Base-by-base conservation (phyloP, 805 yeast genomes). In the Soucietia sequanensis region DNA sequence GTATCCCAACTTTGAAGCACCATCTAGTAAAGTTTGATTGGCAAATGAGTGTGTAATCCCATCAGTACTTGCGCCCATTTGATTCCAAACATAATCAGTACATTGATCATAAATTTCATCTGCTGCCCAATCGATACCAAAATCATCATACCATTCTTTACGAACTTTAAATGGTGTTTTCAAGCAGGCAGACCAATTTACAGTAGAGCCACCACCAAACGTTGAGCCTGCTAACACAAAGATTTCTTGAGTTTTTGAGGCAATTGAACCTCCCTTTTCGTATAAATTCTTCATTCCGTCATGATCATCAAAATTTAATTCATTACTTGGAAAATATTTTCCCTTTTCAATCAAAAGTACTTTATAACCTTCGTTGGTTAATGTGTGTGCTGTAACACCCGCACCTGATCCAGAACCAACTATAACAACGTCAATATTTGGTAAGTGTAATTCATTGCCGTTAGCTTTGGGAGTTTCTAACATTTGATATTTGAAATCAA, bases 201-300 rank as follows among this genome's bases (percentile, higher is more conserved):
- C 70, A 10, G 80, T 73, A 5, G 76, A 60, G 5, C 81, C 81
- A 10, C 81, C 81, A 5, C 81, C 81, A 35, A 76, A 70, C 0
- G 76, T 72, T 2, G 78, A 44, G 5, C 80, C 81, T 0, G 80
- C 78, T 29, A 75, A 47, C 3, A 72, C 41, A 8, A 58, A 37
- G 10, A 65, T 31, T 29, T 63, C 62, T 29, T 59, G 62, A 41
- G 64, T 66, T 6, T 25, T 34, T 6, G 70, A 44, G n/a, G 61
- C 33, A 3, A 74, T 5, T 2, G 48, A 32, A 2, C 77, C 79
- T 1, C 52, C 49, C 6, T 42, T 37, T 46, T 76, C 79, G 44
- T 60, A 75, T 30, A 70, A 48, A 6, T 51, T 52, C 4, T 40
- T 27, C 23, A 48, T 42, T 3, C 72, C 76, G 13, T 58, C 65